These are phyloP conservation scores for Eremothecium coryli DNA, from an alignment of 1,139 yeast genomes.

Conservation along the genomic window DNA sequence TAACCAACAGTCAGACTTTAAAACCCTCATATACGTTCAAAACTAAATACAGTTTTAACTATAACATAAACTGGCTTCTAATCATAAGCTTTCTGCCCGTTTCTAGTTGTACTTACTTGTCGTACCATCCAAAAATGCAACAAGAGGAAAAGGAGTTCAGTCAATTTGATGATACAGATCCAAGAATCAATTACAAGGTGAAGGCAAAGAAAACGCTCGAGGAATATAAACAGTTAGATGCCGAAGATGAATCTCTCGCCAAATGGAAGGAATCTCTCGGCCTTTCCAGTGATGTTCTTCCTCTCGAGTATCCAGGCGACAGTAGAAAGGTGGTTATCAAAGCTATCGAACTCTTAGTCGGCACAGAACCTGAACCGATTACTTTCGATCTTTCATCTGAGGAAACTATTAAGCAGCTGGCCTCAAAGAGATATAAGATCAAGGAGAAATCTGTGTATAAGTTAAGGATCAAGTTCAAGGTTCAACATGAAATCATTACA, in stretches of 20 bases:
- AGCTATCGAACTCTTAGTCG: constrained; percentile 63
- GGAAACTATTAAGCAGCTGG: constrained; percentile 41
- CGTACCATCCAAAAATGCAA: too few species aligned
- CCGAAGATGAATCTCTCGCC: constrained; percentile 82
- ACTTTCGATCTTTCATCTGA: constrained; percentile 54
- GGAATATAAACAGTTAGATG: constrained; percentile 77
- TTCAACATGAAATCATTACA: constrained; percentile 86
- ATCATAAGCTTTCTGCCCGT: too few species aligned
- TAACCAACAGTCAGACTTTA: too few species aligned
- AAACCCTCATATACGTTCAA: too few species aligned
- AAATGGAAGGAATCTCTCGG: constrained; percentile 94
- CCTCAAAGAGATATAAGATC: constrained; percentile 40
- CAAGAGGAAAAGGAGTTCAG: constrained; percentile 35
- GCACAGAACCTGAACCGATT: constrained; percentile 49
- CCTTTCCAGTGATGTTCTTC: constrained; percentile 48
- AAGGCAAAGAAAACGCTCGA: constrained; percentile 79
- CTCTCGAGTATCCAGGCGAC: constrained; percentile 58
- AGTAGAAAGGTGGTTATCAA: constrained; percentile 68
- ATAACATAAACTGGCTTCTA: too few species aligned
- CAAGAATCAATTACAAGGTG: constrained; percentile 64
- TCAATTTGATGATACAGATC: constrained; percentile 46
- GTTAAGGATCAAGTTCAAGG: constrained; percentile 65
- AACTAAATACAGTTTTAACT: too few species aligned
- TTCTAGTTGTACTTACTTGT: too few species aligned
- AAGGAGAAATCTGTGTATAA: constrained; percentile 73